These are phyloP conservation scores for Ophiocordyceps australis DNA, from an alignment of 2,329 filamentous ascomycete genomes.

Conservation along the genomic window DNA sequence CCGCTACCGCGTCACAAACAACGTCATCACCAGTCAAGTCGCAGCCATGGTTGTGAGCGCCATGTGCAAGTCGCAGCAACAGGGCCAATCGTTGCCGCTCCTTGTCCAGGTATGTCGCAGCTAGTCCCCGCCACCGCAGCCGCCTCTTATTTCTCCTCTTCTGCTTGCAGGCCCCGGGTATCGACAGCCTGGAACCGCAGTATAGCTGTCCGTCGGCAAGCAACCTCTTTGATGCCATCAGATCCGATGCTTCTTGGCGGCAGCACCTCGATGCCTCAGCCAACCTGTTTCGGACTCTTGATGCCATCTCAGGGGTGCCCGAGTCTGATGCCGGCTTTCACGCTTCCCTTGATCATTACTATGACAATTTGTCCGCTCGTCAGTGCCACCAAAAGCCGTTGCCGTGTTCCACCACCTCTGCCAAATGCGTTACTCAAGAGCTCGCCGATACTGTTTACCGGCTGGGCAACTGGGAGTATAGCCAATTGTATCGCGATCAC, in stretches of 20 bases:
- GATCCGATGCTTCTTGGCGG: slow-evolving; percentile 34
- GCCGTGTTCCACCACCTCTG: slow-evolving; percentile 42
- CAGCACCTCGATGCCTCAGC: slow-evolving; percentile 39
- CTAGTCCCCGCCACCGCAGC: background rate
- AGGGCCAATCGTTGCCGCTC: slow-evolving; percentile 22
- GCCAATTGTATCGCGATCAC: slow-evolving; percentile 55
- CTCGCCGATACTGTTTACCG: slow-evolving; percentile 55
- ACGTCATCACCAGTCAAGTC: slow-evolving; percentile 68
- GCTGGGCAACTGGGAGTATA: slow-evolving; percentile 67
- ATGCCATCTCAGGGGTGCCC: slow-evolving; percentile 49
- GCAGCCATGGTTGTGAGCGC: slow-evolving; percentile 56
- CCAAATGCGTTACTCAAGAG: slow-evolving; percentile 40
- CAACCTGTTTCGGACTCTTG: slow-evolving; percentile 39
- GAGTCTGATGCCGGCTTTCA: slow-evolving; percentile 44
- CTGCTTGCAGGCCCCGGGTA: slow-evolving; percentile 20
- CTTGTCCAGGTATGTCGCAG: slow-evolving; percentile 19
- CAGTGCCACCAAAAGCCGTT: slow-evolving; percentile 59
- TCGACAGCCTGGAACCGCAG: slow-evolving; percentile 59
- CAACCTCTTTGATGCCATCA: slow-evolving; percentile 22
- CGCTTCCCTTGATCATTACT: slow-evolving; percentile 62
- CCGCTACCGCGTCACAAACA: slow-evolving; percentile 59
- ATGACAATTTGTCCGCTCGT: slow-evolving; percentile 63
- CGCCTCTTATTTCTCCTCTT: background rate
- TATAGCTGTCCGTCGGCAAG: slow-evolving; percentile 44
- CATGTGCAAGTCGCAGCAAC: slow-evolving; percentile 49